Percentiles rank a stretch among this genome's conserved stretches.
These are phyloP conservation scores for Neofusicoccum kwambonambiense DNA, from an alignment of 2,329 filamentous ascomycete genomes.

Conservation along the genomic window DNA sequence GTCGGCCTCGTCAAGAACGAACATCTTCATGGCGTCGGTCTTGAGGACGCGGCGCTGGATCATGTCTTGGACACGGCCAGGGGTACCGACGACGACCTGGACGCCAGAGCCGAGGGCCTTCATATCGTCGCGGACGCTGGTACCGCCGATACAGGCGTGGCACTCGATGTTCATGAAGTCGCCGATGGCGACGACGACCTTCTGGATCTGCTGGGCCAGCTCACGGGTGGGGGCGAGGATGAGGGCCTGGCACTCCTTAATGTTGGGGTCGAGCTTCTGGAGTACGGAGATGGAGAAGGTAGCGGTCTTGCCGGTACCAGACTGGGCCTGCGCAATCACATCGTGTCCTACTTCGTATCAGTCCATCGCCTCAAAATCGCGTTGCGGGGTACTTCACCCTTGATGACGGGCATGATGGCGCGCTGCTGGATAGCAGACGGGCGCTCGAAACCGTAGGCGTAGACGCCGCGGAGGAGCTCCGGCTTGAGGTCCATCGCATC, in stretches of 20 bases:
- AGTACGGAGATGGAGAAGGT: constrained; percentile 99
- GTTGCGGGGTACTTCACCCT: constrained; percentile 64
- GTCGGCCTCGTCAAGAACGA: constrained; percentile 98
- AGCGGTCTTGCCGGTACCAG: constrained; percentile 98
- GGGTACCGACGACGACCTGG: constrained; percentile 96
- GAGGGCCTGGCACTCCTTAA: constrained; percentile 97
- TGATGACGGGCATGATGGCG: constrained; percentile 99
- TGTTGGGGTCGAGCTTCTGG: constrained; percentile 92
- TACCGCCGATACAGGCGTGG: constrained; percentile 99
- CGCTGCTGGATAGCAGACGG: constrained; percentile 99
- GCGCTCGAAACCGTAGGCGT: constrained; percentile 99
- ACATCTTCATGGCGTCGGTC: constrained; percentile 99
- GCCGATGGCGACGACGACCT: constrained; percentile 96
- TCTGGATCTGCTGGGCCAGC: constrained; percentile 98
- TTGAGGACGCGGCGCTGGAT: constrained; percentile 96
- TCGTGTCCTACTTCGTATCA: constrained; percentile 68
- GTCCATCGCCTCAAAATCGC: background rate
- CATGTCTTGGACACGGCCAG: constrained; percentile 99
- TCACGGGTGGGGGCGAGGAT: constrained; percentile 98
- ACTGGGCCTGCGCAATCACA: constrained; percentile 99
- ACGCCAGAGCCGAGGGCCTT: constrained; percentile 94
- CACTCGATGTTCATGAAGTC: constrained; percentile 99
- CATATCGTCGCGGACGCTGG: constrained; percentile 97
- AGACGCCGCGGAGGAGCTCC: constrained; percentile 97
- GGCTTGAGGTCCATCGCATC: constrained; percentile 96